Conservation (phyloP, 1,284 basidiomycete species). For the Leucoagaricus sp. region DNA sequence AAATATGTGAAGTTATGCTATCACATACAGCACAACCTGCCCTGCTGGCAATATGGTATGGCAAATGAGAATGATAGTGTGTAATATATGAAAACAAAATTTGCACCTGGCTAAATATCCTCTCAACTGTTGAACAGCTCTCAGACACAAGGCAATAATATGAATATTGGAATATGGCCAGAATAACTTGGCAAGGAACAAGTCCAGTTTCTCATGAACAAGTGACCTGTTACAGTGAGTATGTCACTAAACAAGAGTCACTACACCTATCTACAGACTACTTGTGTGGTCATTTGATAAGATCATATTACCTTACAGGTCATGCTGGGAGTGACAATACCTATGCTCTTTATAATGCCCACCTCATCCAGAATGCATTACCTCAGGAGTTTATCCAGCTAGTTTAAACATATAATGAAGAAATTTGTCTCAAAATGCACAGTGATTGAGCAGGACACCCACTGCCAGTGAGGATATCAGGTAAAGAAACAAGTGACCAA, state of each 20-base stretch:
- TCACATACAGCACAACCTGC: no score
- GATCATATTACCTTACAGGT: no score
- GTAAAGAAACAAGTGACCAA: not conserved
- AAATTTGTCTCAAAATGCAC: not conserved
- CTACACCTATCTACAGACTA: no score
- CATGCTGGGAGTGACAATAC: no score
- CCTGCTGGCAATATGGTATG: not conserved
- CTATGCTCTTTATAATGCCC: slow-evolving; percentile 14
- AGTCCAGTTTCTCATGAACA: no score
- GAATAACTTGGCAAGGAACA: not conserved
- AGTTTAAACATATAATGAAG: not conserved
- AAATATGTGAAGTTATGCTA: not conserved
- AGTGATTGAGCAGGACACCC: not conserved
- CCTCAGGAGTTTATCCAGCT: slow-evolving; percentile 7
- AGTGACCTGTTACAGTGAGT: no score
- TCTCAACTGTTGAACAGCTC: not conserved
- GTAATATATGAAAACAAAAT: not conserved
- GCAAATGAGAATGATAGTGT: not conserved
- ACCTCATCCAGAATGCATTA: not conserved
- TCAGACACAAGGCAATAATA: not conserved
- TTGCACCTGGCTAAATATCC: not conserved
- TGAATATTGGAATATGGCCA: not conserved
- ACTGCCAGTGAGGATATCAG: not conserved
- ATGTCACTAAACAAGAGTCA: no score
- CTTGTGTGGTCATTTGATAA: no score